Evolutionary conservation across 2,329 filamentous ascomycete species (phyloP), one percentile per base, ranked within the genome.

Genomic region (Sphaceloma murrayae): DNA sequence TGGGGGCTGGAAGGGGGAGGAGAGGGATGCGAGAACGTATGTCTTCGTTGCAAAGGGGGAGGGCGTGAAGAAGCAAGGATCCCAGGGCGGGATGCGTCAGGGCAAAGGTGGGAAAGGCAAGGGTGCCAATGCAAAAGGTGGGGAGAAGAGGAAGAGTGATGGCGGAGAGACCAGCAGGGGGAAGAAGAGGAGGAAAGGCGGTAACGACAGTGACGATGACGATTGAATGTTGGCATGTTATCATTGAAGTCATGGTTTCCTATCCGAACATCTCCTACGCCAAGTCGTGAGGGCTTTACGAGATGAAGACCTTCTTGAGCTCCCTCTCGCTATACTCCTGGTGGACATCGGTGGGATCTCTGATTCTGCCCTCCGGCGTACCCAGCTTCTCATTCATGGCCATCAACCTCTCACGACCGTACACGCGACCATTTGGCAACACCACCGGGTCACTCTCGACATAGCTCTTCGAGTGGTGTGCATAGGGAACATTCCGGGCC

Each of bases 381-480:
- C 84, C 84, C 0, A 86, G 70, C 66, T 94, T 95, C 56, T 77
- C 75, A 46, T 88, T 85, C 61, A 91, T 78, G 46, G 83, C 76
- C 49, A 82, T 68, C 39, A 98, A 68, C 40, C 81, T 71, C 46
- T 82, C 76, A 47, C 77, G 74, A 14, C 89, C 85, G 59, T 94
- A 95, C 7, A 93, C 82, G 43, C 85, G 74, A 1, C 83, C 81
- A 60, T 94, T 95, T 17, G 91, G 91, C 46, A 98, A 65, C 32
- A 96, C 74, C 14, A 94, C 74, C 1, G 91, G 75, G 58, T 96
- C 88, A 34, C 78, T 78, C 58, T 94, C 89, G 21, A 96, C 85
- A 49, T 86, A 84, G 59, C 86, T 94, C 70, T 93, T 93, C 21
- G 83, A 88, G 62, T 98, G 91, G 57, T 94, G 84, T 2, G 91